A percentile compares a stretch with the other conserved stretches of the same genome.
These are phyloP conservation scores for Tetradesmus obliquus DNA, from an alignment of 139 green algal species.

Conservation along the genomic window DNA sequence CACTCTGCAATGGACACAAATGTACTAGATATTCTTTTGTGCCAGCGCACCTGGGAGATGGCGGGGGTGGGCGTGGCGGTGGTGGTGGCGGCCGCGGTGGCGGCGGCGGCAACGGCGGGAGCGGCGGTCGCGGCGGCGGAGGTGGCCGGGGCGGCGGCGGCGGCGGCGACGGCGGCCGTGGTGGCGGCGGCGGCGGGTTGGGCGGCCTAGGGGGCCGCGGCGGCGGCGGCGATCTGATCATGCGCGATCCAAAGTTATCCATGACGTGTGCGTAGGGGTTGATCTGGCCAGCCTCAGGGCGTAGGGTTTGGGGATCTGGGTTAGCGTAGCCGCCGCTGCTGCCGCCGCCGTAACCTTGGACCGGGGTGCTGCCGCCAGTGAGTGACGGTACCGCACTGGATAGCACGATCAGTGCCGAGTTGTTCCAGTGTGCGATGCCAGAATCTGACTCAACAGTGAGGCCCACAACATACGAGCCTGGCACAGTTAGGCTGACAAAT, in stretches of 20 bases:
- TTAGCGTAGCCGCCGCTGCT: neutral
- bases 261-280: neutral
- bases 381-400: neutral
- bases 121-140: neutral
- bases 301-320: neutral
- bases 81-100: conserved; percentile 17
- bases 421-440: conserved; percentile 34
- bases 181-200: neutral
- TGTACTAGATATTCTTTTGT: neutral
- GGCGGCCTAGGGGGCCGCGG: conserved; percentile 5
- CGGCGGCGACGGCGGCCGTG: conserved; percentile 2
- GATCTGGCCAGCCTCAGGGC: neutral
- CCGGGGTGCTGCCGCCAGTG: neutral
- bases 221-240: neutral
- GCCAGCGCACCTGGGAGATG: conserved; percentile 16
- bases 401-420: conserved; percentile 43
- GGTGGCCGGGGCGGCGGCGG: neutral
- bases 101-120: conserved; percentile 2
- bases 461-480: conserved; percentile 34
- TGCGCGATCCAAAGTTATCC: neutral
- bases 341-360: neutral
- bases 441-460: conserved; percentile 19
- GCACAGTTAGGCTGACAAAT: conserved; percentile 25
- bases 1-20: no score
- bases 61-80: conserved; percentile 14